Percentiles rank a stretch among this genome's conserved stretches.
Evolutionary conservation across 306 rosid genomes (phyloP).

Genomic region (Prosopis cineraria): DNA sequence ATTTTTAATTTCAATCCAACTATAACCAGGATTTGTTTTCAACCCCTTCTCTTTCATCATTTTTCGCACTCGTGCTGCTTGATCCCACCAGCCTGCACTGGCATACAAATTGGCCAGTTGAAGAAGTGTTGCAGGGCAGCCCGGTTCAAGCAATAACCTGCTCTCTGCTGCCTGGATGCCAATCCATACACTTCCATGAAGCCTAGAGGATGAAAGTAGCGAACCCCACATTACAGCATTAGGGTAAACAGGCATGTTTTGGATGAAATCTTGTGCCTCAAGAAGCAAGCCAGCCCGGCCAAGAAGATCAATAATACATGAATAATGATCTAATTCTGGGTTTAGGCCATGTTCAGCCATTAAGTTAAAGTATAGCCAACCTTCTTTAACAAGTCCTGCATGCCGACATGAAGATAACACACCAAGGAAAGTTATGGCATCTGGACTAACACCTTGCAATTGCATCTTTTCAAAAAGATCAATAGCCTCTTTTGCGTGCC

Average conservation of each 20-base stretch:
- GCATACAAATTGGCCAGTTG: conserved; percentile 82
- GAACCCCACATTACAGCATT: conserved; percentile 91
- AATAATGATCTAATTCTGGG: conserved; percentile 78
- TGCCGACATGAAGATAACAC: conserved; percentile 80
- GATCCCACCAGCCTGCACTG: conserved; percentile 63
- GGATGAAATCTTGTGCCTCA: conserved; percentile 66
- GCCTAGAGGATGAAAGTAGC: conserved; percentile 71
- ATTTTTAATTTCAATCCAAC: conserved; percentile 78
- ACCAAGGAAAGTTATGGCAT: conserved; percentile 73
- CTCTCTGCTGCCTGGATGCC: conserved; percentile 79
- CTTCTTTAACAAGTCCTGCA: conserved; percentile 73
- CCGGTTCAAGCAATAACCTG: conserved; percentile 63
- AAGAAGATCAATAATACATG: conserved; percentile 80
- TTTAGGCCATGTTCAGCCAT: conserved; percentile 63
- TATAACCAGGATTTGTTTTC: conserved; percentile 66
- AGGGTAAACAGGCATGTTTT: conserved; percentile 70
- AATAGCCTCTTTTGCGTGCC: conserved; percentile 63
- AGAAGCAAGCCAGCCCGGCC: conserved; percentile 77
- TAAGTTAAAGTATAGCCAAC: conserved; percentile 59
- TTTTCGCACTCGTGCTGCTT: conserved; percentile 58
- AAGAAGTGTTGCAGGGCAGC: conserved; percentile 66
- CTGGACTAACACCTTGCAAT: conserved; percentile 48
- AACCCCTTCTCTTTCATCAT: conserved; percentile 74
- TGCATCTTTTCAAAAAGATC: conserved; percentile 69
- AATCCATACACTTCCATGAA: conserved; percentile 68